These are phyloP conservation scores for Ailanthus altissimus DNA, from an alignment of 345 rosid genomes.

Conservation along the genomic window DNA sequence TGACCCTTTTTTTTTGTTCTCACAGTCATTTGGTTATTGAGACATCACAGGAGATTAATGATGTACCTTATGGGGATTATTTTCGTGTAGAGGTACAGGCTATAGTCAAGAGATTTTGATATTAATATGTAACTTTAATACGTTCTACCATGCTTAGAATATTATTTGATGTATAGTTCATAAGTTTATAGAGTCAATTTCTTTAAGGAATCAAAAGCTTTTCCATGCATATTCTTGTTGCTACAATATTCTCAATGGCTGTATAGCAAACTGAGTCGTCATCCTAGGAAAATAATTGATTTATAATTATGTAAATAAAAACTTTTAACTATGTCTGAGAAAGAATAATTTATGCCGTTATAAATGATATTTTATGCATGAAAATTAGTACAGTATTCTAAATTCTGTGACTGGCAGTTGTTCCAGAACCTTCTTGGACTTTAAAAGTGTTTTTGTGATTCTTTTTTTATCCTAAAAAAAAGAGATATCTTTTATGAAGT, in stretches of 20 bases:
- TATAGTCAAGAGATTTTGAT: constrained; percentile 11
- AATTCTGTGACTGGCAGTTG: neutral
- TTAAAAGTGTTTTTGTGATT: neutral
- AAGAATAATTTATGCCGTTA: neutral
- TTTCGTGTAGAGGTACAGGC: constrained; percentile 82
- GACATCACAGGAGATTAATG: constrained; percentile 82
- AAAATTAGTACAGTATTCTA: neutral
- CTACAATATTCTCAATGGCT: neutral
- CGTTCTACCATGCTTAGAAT: neutral
- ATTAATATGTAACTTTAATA: neutral
- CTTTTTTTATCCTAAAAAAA: neutral
- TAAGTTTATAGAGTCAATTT: neutral
- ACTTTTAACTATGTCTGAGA: neutral
- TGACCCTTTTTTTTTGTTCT: constrained; percentile 24
- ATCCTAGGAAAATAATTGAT: neutral
- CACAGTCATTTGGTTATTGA: constrained; percentile 77
- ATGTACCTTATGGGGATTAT: constrained; percentile 89
- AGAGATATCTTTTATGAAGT: neutral
- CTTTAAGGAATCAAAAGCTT: neutral
- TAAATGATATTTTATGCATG: neutral
- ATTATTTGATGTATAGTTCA: constrained; percentile 4
- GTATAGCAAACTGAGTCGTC: neutral
- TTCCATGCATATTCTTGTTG: neutral
- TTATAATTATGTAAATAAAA: neutral
- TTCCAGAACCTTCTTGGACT: neutral